These are phyloP conservation scores for Linderniella brevidens DNA, from an alignment of 257 asterid genomes.

Conservation along the genomic window DNA sequence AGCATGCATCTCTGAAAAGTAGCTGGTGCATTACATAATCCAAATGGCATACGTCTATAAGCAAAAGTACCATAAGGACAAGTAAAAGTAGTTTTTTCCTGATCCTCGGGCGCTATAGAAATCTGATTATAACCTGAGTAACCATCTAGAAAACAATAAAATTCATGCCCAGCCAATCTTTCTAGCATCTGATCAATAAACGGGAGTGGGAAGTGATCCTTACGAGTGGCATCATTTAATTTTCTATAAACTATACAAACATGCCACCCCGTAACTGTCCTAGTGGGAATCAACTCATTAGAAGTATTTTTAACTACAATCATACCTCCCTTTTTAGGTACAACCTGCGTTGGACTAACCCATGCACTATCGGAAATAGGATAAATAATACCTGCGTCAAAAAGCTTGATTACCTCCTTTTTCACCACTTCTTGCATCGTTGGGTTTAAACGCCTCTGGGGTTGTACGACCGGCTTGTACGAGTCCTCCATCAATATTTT, in stretches of 20 bases:
- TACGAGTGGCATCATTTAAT: too few species aligned
- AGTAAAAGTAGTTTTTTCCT: neutral
- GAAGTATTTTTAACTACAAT: neutral
- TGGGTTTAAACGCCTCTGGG: neutral
- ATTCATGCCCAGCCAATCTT: neutral
- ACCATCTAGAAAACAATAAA: neutral
- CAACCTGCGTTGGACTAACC: neutral
- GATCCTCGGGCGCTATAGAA: neutral
- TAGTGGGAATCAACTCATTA: neutral
- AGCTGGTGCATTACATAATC: slow-evolving; percentile 1
- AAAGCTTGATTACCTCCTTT: neutral
- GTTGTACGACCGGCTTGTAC: neutral
- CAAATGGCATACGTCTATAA: neutral
- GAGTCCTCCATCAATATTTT: neutral
- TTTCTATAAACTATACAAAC: neutral
- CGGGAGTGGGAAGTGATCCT: too few species aligned
- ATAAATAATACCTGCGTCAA: neutral
- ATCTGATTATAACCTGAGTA: neutral
- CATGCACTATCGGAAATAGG: neutral
- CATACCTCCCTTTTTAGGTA: neutral
- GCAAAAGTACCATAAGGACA: slow-evolving; percentile 1
- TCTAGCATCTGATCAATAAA: neutral
- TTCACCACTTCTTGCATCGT: neutral
- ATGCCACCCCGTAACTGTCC: neutral
- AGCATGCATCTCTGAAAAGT: neutral